Base-by-base conservation (phyloP, 2,329 filamentous ascomycete species). In the Aureobasidium sp. region DNA sequence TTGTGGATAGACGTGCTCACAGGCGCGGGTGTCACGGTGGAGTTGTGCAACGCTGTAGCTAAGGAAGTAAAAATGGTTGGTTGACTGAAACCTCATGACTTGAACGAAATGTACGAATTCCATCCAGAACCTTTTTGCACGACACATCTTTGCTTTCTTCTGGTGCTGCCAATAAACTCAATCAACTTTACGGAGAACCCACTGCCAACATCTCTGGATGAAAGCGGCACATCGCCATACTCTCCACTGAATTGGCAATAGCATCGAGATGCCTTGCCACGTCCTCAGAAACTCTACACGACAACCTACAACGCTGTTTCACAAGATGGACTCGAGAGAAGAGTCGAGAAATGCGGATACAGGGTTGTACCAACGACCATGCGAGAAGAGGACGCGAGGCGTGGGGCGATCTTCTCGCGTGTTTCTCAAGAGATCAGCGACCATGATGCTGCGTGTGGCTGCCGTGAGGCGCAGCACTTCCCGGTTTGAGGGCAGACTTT, bases 1-100 rank as follows among this genome's bases (percentile, higher is more conserved):
- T 81, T 99, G 67, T 99, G 94, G 94, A 96, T 97, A 69, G 90
- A 97, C 79, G 91, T 97, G 8, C 80, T 99, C 59, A 88, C 87
- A 8, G 87, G 88, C 1, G 91, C 92, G 1, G 93, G 94, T 2
- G 83, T 97, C 42, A 84, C 82, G 67, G 93, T 97, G 31, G 92
- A 96, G 68, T 79, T 97, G 66, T 95, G 84, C 67, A 82, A 84
- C 74, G 85, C 84, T 27, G 79, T 85, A 67, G 84, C 84, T 7
- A 79, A 74, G 66, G 82, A 86, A 70, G 79, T 85, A 5, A 73
- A 72, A 61, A 47, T 62, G 25, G 52, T 64, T 59, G 55, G 41
- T 20, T 47, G 29, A 22, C 22, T 52, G 17, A 31, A 25, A 52
- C 49, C 47, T 52, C 49, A 52, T 52, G 49, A 52, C 49, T 52